Base-by-base conservation (phyloP, 805 yeast species). In the Metschnikowia aberdeeniae region DNA sequence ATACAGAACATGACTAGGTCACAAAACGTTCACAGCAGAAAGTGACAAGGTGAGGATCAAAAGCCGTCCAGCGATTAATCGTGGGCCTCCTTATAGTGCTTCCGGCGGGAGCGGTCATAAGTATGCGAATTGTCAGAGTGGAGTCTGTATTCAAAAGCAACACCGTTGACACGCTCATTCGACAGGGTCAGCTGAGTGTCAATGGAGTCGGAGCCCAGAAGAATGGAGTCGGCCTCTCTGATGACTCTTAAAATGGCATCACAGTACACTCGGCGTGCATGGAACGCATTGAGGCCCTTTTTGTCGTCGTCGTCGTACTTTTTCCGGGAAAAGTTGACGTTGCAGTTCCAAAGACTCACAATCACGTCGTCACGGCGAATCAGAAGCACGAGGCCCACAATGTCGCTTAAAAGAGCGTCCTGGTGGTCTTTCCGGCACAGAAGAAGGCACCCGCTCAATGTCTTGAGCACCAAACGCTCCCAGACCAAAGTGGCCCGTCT, bases 331-430 rank as follows among this genome's bases (percentile, higher is more conserved):
- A 68, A 67, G 42, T 68, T 67, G 34, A 69, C 55, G 54, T 77
- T 76, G 17, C 76, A 70, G 62, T 81, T 82, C 89, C 89, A 82
- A 40, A 82, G 68, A 45, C 78, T 68, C 43, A 82, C 67, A 31
- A 80, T 74, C 53, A 78, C 81, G 49, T 80, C 85, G 49, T 79
- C 83, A 30, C 73, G 71, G 39, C 86, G 71, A 12, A 78, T 75
- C 57, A 82, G 75, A 43, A 82, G 67, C 14, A 78, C 84, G 29
- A 81, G 58, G 8, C 89, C 89, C 43, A 76, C 70, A 17, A 83
- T 75, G 57, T 78, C 83, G 49, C 71, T 67, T 50, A 71, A 58
- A 13, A 76, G 54, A n/a, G 64, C 55, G 7, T 68, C 67, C 41
- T 64, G 70, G 48, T 63, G 59, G 34, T 64, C 70, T 41, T 63